These are phyloP conservation scores for Pisolithus microcarpus DNA, from an alignment of 768 basidiomycete genomes.

Conservation along the genomic window DNA sequence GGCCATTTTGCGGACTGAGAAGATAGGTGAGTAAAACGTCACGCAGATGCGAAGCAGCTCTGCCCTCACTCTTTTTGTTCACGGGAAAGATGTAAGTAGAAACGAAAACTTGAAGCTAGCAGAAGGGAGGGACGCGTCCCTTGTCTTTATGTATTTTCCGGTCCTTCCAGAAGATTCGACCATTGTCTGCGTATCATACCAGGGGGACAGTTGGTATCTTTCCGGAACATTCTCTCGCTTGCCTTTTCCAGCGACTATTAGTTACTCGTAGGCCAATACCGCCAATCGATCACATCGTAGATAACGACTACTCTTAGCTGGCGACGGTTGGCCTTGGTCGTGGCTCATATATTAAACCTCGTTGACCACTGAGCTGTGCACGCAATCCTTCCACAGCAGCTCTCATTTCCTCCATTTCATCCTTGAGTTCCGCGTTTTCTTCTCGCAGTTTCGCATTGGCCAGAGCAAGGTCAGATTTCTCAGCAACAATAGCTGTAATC, in stretches of 20 bases:
- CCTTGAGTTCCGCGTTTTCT: conserved; percentile 48
- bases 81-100: conserved; percentile 5
- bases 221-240: conserved; percentile 31
- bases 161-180: conserved; percentile 43
- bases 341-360: conserved; percentile 39
- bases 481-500: conserved; percentile 38
- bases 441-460: conserved; percentile 49
- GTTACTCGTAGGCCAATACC: background rate
- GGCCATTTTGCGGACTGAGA: conserved; percentile 46
- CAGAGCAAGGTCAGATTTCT: conserved; percentile 40
- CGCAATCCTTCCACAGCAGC: conserved; percentile 66
- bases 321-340: conserved; percentile 32
- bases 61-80: conserved; percentile 10
- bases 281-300: background rate
- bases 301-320: background rate
- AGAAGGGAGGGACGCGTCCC: conserved; percentile 12
- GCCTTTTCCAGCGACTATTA: conserved; percentile 17
- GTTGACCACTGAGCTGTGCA: conserved; percentile 44
- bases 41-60: conserved; percentile 1
- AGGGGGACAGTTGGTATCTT: conserved; percentile 14
- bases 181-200: background rate
- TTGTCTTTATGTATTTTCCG: conserved; percentile 29
- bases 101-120: conserved; percentile 6
- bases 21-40: conserved; percentile 1
- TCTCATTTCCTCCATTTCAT: conserved; percentile 58